Evolutionary conservation across 768 basidiomycete genomes (phyloP), one percentile per base, ranked within the genome.

Genomic region (Tricholoma furcatifolium): DNA sequence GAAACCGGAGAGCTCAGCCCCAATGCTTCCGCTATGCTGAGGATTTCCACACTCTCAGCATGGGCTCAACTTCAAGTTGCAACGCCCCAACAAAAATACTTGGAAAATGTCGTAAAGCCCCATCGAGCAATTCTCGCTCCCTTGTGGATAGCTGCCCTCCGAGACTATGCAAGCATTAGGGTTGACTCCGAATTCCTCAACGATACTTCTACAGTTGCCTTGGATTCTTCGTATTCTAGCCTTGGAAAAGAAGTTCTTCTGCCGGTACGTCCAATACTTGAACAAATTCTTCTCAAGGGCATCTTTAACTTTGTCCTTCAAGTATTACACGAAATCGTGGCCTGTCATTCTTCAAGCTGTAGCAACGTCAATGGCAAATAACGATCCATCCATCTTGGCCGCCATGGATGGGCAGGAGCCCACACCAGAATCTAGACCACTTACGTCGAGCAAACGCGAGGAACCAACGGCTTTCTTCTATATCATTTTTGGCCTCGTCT

Each of bases 41-140:
- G 93, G 48, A 89, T 98, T 21, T 93, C 95, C 1, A 90, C 91
- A 1, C 73, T 98, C 34, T 90, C 93, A 1, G 96, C 95, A 1
- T 99, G 96, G 96, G 95, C 95, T 6, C 88, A 96, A 65, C 75
- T 99, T 14, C 83, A 93, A 63, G 80, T 93, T 3, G 85, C 95
- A 2, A 86, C 88, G 48, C 66, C 76, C 0, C 76, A 82, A 30
- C 92, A 94, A 62, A 60, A 67, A 1, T 98, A 97, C 66, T 77
- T 99, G 9, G 71, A 78, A 18, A 80, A 88, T 32, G 90, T 99
- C 1, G 79, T 98, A 41, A 82, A 85, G 54, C 93, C 95, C 1
- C 84, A 98, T 63, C 77, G 86, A 43, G 68, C 78, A 2, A 78
- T 84, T 0, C 77, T 99, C 17, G 86, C 88, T 4, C 79, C 86